Percentiles rank a stretch among this genome's conserved stretches.
phyloP scores from a whole-genome alignment of 257 asterid species.

The Salvia splendens region DNA sequence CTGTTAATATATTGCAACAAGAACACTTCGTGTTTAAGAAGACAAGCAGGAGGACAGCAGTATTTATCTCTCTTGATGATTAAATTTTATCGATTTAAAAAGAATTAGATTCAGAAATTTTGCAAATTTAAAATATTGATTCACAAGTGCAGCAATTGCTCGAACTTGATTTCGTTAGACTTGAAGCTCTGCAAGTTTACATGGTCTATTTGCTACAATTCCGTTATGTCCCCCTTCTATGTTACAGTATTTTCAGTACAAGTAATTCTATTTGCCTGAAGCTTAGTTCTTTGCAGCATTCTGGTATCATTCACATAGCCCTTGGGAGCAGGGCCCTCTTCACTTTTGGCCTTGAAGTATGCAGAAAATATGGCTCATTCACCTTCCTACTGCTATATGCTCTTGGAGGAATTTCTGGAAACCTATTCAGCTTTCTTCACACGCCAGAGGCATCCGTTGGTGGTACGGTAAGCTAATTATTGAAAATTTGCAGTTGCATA shows the following conservation, averaged over 20 bases:
- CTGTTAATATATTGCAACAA: too few relatives aligned
- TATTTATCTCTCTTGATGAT: too few relatives aligned
- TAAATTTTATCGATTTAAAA: too few relatives aligned
- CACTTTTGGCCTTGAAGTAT: slow-evolving; percentile 66
- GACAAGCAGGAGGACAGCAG: too few relatives aligned
- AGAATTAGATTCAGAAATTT: too few relatives aligned
- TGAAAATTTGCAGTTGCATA: neutral
- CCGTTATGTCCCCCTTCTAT: neutral
- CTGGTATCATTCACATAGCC: slow-evolving; percentile 67
- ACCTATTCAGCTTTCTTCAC: slow-evolving; percentile 77
- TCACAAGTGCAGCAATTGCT: too few relatives aligned
- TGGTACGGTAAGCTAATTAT: slow-evolving; percentile 60
- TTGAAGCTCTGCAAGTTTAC: too few relatives aligned
- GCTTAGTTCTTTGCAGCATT: slow-evolving; percentile 55
- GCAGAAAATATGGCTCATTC: slow-evolving; percentile 57
- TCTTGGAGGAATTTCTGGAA: slow-evolving; percentile 84
- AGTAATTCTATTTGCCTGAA: neutral
- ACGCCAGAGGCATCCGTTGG: slow-evolving; percentile 76
- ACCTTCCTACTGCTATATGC: slow-evolving; percentile 65
- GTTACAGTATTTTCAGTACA: neutral
- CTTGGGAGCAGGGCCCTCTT: slow-evolving; percentile 73
- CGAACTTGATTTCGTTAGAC: too few relatives aligned
- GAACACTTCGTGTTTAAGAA: too few relatives aligned
- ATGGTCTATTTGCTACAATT: neutral
- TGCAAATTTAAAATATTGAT: too few relatives aligned